Conservation (phyloP, 75 land plant genomes). For the Cryptomeria japonica region DNA sequence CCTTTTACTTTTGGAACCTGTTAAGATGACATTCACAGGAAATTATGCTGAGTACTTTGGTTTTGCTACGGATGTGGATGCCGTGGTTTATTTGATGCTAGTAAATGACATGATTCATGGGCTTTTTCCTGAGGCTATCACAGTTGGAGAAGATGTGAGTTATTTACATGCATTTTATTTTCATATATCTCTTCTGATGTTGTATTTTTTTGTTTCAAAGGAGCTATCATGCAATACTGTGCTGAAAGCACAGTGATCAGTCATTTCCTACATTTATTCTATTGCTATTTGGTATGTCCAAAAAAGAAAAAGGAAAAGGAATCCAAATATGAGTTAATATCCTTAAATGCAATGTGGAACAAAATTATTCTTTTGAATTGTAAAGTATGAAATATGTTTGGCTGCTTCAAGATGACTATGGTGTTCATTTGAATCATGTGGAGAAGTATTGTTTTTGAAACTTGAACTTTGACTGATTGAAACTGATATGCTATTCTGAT, state of each 20-base stretch:
- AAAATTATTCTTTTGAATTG: neutral
- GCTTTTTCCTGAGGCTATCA: slow-evolving; percentile 67
- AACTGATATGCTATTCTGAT: neutral
- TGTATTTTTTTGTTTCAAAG: neutral
- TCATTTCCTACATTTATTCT: neutral
- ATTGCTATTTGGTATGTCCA: neutral
- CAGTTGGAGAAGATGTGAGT: slow-evolving; percentile 92
- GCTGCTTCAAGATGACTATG: neutral
- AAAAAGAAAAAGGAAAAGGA: neutral
- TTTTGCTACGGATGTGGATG: slow-evolving; percentile 90
- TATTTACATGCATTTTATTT: neutral
- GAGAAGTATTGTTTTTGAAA: neutral
- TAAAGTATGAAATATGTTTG: neutral
- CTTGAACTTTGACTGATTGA: neutral
- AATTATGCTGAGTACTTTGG: slow-evolving; percentile 93
- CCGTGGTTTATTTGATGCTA: slow-evolving; percentile 87
- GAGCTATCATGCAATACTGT: neutral
- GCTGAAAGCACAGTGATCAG: neutral
- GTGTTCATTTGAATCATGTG: neutral
- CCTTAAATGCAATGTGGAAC: neutral
- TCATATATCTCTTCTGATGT: neutral
- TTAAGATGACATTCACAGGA: slow-evolving; percentile 79
- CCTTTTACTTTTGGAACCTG: neutral
- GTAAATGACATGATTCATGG: slow-evolving; percentile 90
- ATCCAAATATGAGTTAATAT: neutral